Evolutionary conservation across 208 protist genomes (phyloP), one percentile per base, ranked within the genome.

Genomic region (Acanthamoeba rhysodes): DNA sequence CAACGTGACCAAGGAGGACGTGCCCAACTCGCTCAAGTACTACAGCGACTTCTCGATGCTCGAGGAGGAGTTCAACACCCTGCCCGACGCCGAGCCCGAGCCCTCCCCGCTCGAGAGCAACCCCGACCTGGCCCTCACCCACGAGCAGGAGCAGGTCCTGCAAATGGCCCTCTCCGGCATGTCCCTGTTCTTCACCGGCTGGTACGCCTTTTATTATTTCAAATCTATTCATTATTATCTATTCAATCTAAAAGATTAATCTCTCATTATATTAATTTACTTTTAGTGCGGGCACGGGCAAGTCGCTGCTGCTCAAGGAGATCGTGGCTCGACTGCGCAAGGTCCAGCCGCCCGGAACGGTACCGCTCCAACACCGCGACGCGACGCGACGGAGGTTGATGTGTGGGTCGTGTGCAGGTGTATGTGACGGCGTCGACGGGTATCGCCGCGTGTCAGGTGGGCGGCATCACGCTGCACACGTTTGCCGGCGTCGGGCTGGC

Each of bases 261-360:
- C n/a, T n/a, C n/a, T n/a, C n/a, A n/a, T n/a, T n/a, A 29, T 27
- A 34, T 72, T 72, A 72, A 29, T 72, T n/a, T n/a, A n/a, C n/a
- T n/a, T n/a, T n/a, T 27, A 95, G 91, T 45, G 97, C 97, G 14
- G 97, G 97, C 32, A 97, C 96, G 16, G 97, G 97, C 24, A 97
- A 97, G 74, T 96, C 96, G 16, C 97, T 96, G 62, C 93, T 97
- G 12, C 74, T 97, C 0, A 74, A 80, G 29, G 92, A 96, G 32
- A 96, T 97, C 14, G 88, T 97, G 37, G 70, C 34, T 6, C 41
- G 50, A 0, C 91, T 95, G 0, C 74, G 80, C 14, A 32, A 87
- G 48, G 16, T 97, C 14, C 59, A 96, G 20, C 88, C 66, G 29
- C 78, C 94, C 27, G 70, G 85, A 29, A 90, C 84, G 12, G 70